Percentiles rank a stretch among this genome's conserved stretches.
These are phyloP conservation scores for Pseudomassariella vexata DNA, from an alignment of 2,329 filamentous ascomycete species.

Conservation along the genomic window DNA sequence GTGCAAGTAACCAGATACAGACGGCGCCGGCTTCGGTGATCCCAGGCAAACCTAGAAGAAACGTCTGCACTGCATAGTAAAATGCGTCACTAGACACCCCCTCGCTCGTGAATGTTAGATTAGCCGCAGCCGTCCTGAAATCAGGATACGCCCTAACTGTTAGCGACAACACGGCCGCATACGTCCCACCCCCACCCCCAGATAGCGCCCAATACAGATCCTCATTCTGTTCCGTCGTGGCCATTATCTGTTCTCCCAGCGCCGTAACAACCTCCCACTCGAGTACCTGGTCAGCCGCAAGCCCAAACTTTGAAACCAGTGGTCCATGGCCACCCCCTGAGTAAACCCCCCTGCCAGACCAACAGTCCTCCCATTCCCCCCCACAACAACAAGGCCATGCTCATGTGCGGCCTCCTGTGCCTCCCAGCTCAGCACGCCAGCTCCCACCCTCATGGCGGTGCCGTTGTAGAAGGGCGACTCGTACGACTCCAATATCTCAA, in stretches of 20 bases:
- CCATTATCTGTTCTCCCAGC: slow-evolving; percentile 23
- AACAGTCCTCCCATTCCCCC: slow-evolving; percentile 29
- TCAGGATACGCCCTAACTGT: slow-evolving; percentile 39
- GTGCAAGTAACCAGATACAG: too few species aligned
- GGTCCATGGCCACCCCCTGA: slow-evolving; percentile 41
- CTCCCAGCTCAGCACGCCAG: slow-evolving; percentile 16
- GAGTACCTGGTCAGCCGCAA: slow-evolving; percentile 38
- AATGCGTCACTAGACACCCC: slow-evolving; percentile 1
- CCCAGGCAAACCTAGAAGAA: too few species aligned
- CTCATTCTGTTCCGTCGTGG: slow-evolving; percentile 30
- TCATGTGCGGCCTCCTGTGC: slow-evolving; percentile 9
- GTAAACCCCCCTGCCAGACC: slow-evolving; percentile 40
- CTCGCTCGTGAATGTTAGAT: slow-evolving; percentile 4
- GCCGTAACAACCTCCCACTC: slow-evolving; percentile 12
- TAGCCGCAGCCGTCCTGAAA: slow-evolving; percentile 11
- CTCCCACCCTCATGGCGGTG: slow-evolving; percentile 17
- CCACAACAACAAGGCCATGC: slow-evolving; percentile 28
- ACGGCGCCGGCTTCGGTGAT: too few species aligned
- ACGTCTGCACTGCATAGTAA: slow-evolving; percentile 1
- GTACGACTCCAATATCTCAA: slow-evolving; percentile 15
- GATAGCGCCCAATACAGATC: slow-evolving; percentile 50
- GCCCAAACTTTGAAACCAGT: slow-evolving; percentile 28
- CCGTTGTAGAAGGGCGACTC: slow-evolving; percentile 14
- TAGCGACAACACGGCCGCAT: slow-evolving; percentile 41
- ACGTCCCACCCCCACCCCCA: slow-evolving; percentile 44